A percentile compares a stretch with the other conserved stretches of the same genome.
These are phyloP conservation scores for Lodderomyces orthopsilosis DNA, from an alignment of 1,139 yeast genomes.

Conservation along the genomic window DNA sequence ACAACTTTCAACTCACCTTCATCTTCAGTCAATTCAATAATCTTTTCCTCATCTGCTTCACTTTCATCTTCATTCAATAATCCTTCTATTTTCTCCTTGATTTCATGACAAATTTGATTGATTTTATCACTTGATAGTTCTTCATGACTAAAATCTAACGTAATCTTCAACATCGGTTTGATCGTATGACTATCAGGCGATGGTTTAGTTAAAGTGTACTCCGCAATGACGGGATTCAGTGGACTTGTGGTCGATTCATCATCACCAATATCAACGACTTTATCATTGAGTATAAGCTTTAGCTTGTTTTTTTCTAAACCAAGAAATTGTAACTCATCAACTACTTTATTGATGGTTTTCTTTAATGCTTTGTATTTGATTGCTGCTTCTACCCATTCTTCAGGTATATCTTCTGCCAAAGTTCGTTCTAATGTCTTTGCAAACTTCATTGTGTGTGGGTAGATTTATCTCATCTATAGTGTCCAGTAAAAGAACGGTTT, in stretches of 20 bases:
- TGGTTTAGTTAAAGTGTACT: conserved; percentile 38
- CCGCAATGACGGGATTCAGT: conserved; percentile 42
- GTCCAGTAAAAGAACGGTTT: no score
- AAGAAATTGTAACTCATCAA: conserved; percentile 51
- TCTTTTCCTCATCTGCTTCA: conserved; percentile 10
- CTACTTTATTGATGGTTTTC: conserved; percentile 62
- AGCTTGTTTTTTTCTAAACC: conserved; percentile 54
- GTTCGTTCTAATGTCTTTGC: conserved; percentile 69
- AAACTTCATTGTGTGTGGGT: conserved; percentile 55
- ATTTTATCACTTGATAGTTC: conserved; percentile 38
- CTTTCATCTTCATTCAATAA: conserved; percentile 21
- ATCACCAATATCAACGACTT: conserved; percentile 29
- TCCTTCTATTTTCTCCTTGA: conserved; percentile 32
- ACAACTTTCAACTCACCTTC: conserved; percentile 14
- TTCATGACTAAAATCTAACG: conserved; percentile 32
- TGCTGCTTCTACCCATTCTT: conserved; percentile 66
- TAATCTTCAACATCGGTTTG: conserved; percentile 38
- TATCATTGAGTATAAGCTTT: conserved; percentile 33
- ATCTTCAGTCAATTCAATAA: conserved; percentile 19
- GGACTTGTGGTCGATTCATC: conserved; percentile 27
- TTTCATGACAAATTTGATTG: conserved; percentile 29
- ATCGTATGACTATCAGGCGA: conserved; percentile 21
- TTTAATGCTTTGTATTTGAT: conserved; percentile 70
- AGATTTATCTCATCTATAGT: neutral
- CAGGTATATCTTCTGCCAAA: conserved; percentile 60